A percentile compares a stretch with the other conserved stretches of the same genome.
These are phyloP conservation scores for Vickermania ingenoplastis DNA, from an alignment of 208 protist species.

Conservation along the genomic window DNA sequence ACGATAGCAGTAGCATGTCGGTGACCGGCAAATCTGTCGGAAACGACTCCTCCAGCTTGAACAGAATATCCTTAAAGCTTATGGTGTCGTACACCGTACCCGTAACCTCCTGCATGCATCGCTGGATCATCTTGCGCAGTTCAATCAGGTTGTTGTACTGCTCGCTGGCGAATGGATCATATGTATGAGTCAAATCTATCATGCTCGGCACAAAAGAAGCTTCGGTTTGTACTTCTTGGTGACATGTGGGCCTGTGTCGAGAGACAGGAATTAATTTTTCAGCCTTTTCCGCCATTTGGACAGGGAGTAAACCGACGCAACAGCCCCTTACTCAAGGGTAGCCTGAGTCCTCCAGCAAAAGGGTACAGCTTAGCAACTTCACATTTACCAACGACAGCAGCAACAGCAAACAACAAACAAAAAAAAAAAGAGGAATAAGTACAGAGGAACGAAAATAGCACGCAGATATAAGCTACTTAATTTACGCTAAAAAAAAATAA, in stretches of 20 bases:
- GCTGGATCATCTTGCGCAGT: conserved; percentile 64
- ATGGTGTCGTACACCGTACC: conserved; percentile 81
- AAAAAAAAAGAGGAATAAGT: too few species aligned
- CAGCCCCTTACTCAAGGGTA: too few species aligned
- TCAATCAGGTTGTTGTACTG: conserved; percentile 60
- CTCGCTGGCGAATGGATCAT: conserved; percentile 55
- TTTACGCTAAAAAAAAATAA: too few species aligned
- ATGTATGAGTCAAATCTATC: conserved; percentile 28
- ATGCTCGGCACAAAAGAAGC: conserved; percentile 54
- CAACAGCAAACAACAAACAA: too few species aligned
- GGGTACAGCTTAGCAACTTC: too few species aligned
- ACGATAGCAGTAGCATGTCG: conserved; percentile 80
- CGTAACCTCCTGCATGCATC: conserved; percentile 54
- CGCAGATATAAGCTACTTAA: too few species aligned
- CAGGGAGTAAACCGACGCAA: too few species aligned
- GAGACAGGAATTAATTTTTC: conserved; percentile 3
- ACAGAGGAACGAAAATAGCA: too few species aligned
- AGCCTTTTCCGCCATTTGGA: not conserved
- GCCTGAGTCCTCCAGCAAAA: too few species aligned
- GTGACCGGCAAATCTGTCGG: conserved; percentile 64
- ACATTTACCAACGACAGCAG: too few species aligned
- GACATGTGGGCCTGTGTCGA: conserved; percentile 12
- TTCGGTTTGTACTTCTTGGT: conserved; percentile 73
- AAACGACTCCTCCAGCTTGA: conserved; percentile 65
- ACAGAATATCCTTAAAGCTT: conserved; percentile 85